Base-by-base conservation (phyloP, 2,329 filamentous ascomycete species). In the Lomentospora prolificans region DNA sequence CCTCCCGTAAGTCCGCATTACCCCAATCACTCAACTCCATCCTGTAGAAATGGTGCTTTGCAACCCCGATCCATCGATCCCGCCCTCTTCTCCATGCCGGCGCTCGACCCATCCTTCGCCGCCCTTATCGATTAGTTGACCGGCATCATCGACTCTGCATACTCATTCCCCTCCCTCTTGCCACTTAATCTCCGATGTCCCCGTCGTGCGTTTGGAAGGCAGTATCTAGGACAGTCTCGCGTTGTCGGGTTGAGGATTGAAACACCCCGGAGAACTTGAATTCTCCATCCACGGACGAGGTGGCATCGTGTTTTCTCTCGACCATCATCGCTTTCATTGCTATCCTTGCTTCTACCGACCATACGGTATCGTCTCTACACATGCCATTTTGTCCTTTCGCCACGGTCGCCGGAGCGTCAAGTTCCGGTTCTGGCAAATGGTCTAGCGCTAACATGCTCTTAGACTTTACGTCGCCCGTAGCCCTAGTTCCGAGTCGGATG, bases 1-100 rank as follows among this genome's bases (percentile, higher is more conserved):
- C 28, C 53, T 55, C 28, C 53, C 53, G 53, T 55, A 55, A 55
- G 53, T 55, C 41, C 17, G 22, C 22, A 31, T 50, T 25, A 22
- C 30, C 30, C 17, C 30, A 24, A 14, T 25, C n/a, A 24, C 27
- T 33, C 27, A 44, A 19, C 30, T 44, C 27, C 41, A 52, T 39
- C 50, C 12, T 14, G n/a, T 14, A n/a, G 14, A n/a, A n/a, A n/a
- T n/a, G n/a, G 25, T 51, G 14, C 24, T 31, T 30, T 51, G 24
- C 24, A 22, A 51, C 4, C 48, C 22, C 44, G 44, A 48, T 48
- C 44, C 44, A 48, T 48, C 44, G 44, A 48, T 48, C 12, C 44
- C 44, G 17, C 17, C 17, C 17, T 33, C 30, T 33, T 33, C 44
- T 48, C 17, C 17, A 22, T 25, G 44, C 17, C 22, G 44, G 7